Conservation (phyloP, 257 asterid genomes). For the Ajuga chamaepitys region DNA sequence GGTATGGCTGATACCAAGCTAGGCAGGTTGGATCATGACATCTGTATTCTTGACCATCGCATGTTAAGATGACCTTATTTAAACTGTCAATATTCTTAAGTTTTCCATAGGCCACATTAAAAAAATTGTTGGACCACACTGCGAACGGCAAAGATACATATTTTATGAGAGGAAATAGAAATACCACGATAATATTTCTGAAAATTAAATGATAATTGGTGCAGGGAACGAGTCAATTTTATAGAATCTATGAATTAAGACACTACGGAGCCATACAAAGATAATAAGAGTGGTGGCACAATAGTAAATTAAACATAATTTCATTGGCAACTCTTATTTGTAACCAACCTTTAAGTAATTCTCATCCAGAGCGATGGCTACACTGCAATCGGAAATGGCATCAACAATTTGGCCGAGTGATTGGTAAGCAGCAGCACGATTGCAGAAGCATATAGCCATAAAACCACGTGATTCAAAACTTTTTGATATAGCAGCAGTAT, state of each 20-base stretch:
- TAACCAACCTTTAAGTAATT: conserved; percentile 67
- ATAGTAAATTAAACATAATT: background rate
- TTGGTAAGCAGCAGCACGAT: conserved; percentile 97
- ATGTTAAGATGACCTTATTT: background rate
- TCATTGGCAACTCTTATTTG: background rate
- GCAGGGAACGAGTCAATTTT: background rate
- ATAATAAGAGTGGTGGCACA: background rate
- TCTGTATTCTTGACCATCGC: background rate
- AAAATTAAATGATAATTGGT: background rate
- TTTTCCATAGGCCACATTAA: background rate
- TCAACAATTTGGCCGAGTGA: conserved; percentile 68
- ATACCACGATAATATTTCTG: background rate
- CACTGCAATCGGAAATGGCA: conserved; percentile 92
- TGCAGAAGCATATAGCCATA: conserved; percentile 91
- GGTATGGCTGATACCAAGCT: too few relatives aligned
- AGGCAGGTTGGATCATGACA: too few relatives aligned
- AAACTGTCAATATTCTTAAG: background rate
- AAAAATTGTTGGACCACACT: background rate
- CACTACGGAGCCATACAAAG: background rate
- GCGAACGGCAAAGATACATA: background rate
- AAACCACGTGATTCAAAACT: conserved; percentile 76
- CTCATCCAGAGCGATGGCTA: conserved; percentile 82
- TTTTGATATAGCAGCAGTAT: conserved; percentile 71
- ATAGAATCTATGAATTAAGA: background rate
- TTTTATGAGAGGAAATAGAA: background rate